Base-by-base conservation (phyloP, 345 rosid species). In the Rubroshorea leprosula region DNA sequence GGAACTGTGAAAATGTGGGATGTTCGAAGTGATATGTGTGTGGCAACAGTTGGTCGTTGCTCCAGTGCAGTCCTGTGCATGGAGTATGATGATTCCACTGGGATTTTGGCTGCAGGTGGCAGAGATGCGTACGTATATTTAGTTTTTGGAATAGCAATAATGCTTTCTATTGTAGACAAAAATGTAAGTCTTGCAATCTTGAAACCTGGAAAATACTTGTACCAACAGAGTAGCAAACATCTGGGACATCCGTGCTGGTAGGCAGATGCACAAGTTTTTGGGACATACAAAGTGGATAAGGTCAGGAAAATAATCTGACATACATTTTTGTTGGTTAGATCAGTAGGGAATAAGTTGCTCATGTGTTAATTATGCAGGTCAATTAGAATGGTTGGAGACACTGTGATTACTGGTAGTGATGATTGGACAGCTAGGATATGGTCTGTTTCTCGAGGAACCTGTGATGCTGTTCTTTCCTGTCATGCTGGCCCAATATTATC, bases 351-450 rank as follows among this genome's bases (percentile, higher is more conserved):
- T 35, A 44, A 23, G 47, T 18, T 59, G 29, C 51, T 48, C 47
- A 49, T 51, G 20, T 59, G 44, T 66, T 52, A 26, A 49, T 74
- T 48, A 49, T 82, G 78, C 88, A 94, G 99, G 79, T 82, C 96
- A 49, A 74, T 87, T 55, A 80, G 97, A 80, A 94, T 94, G 99
- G 96, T 83, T 24, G 96, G 86, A 26, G 99, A 94, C 67, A 90
- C 96, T 18, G 54, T 94, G 68, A 69, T 94, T 61, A 94, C 97
- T 38, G 99, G 97, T 51, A 85, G 99, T 70, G 99, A 94, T 77
- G 99, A 94, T 67, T 94, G 99, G 99, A 94, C 99, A 1, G 99
- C 99, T 52, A 81, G 99, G 78, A 77, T 94, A 54, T 94, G 99
- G 99, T 85, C 99, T 55, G 83, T 93, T 68, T 80, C 96, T 55